Conservation (phyloP, 352 stramenopile species). For the Pythium myriotylum region DNA sequence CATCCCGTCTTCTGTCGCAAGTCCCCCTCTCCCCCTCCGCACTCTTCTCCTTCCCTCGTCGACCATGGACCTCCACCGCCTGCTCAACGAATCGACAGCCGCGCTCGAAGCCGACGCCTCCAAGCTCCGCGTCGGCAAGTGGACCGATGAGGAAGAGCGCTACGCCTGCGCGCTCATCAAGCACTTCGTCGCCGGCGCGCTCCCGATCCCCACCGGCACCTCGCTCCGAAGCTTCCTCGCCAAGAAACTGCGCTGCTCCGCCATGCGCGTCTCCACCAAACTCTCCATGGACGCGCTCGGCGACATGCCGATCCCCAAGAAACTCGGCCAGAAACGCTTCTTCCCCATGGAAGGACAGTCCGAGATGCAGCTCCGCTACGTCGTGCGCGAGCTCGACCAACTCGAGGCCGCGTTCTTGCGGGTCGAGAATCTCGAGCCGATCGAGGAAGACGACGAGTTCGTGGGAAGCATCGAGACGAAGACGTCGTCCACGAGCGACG, state of each 20-base stretch:
- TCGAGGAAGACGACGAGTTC: neutral
- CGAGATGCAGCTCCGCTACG: neutral
- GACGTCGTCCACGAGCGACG: neutral
- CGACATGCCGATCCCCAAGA: conserved; percentile 23
- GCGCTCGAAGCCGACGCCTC: neutral
- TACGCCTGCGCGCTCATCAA: conserved; percentile 26
- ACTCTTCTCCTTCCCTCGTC: too few relatives aligned
- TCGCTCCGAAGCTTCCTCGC: conserved; percentile 30
- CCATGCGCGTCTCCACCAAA: conserved; percentile 35
- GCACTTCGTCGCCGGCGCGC: conserved; percentile 23
- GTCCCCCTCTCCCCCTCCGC: too few relatives aligned
- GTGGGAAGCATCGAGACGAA: neutral
- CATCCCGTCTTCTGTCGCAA: too few relatives aligned
- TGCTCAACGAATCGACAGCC: conserved; percentile 16
- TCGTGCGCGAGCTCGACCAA: neutral
- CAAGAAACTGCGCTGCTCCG: conserved; percentile 28
- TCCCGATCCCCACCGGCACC: conserved; percentile 20
- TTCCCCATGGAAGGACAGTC: conserved; percentile 8
- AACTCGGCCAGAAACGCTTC: conserved; percentile 30
- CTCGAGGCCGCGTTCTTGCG: conserved; percentile 12
- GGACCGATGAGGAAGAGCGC: conserved; percentile 29
- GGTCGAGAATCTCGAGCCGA: conserved; percentile 1
- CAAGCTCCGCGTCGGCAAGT: conserved; percentile 27
- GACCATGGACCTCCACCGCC: conserved; percentile 17
- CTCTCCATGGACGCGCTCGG: conserved; percentile 20